Evolutionary conservation across 1,284 basidiomycete genomes (phyloP).

Genomic region (Fomitopsis palustris): DNA sequence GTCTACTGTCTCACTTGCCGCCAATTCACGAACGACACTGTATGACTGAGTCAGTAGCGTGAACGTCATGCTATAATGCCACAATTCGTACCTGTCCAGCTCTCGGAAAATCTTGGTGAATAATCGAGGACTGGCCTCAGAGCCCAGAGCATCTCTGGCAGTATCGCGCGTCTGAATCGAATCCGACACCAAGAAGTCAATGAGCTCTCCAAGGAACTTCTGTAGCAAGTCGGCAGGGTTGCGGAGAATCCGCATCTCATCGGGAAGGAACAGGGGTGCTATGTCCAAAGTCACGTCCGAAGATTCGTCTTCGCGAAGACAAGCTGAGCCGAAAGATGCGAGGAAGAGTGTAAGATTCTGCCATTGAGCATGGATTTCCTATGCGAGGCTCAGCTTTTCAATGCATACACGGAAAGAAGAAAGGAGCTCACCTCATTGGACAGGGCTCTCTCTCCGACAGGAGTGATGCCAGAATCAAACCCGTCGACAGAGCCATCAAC

Average conservation of each 20-base stretch:
- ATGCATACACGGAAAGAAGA: not conserved
- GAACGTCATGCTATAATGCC: not conserved
- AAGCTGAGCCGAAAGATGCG: slow-evolving; percentile 71
- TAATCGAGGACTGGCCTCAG: slow-evolving; percentile 70
- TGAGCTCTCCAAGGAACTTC: slow-evolving; percentile 66
- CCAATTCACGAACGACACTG: slow-evolving; percentile 46
- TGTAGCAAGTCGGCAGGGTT: slow-evolving; percentile 57
- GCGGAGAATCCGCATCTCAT: slow-evolving; percentile 59
- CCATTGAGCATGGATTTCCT: slow-evolving; percentile 84
- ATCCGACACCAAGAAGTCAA: slow-evolving; percentile 64
- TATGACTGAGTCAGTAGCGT: not conserved
- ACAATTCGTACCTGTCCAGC: slow-evolving; percentile 62
- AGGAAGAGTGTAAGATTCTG: slow-evolving; percentile 84
- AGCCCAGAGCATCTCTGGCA: slow-evolving; percentile 77
- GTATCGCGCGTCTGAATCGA: slow-evolving; percentile 68
- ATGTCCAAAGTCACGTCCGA: slow-evolving; percentile 52
- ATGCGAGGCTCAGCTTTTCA: slow-evolving; percentile 11
- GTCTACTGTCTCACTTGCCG: slow-evolving; percentile 36
- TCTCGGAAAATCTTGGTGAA: slow-evolving; percentile 67
- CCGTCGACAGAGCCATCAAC: slow-evolving; percentile 23
- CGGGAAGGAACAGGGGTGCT: slow-evolving; percentile 62
- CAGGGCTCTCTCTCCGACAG: slow-evolving; percentile 31
- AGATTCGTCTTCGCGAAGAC: slow-evolving; percentile 51
- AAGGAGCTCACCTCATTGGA: slow-evolving; percentile 34
- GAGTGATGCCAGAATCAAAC: slow-evolving; percentile 15